Evolutionary conservation across 2,329 filamentous ascomycete species (phyloP).

Genomic region (Thielaviopsis euricoi): DNA sequence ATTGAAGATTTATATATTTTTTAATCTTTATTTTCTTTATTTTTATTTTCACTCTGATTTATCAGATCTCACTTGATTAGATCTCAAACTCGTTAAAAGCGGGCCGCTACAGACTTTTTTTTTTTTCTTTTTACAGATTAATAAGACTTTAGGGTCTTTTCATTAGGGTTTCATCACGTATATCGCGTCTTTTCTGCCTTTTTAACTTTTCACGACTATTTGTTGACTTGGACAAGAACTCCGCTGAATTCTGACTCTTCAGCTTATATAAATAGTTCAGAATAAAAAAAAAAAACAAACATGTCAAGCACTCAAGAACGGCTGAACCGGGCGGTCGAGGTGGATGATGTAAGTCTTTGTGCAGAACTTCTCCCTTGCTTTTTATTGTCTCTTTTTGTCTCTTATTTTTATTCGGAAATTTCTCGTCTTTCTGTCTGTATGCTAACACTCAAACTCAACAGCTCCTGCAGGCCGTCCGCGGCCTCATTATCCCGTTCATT

Average conservation of each 20-base stretch:
- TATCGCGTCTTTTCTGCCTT: neutral
- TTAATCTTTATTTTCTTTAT: neutral
- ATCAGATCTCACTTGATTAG: neutral
- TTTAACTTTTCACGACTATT: neutral
- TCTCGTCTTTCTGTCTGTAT: neutral
- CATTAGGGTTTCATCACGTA: neutral
- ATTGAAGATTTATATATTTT: neutral
- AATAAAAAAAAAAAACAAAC: neutral
- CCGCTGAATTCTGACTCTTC: neutral
- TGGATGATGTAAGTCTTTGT: conserved; percentile 26
- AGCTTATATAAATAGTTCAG: too few species aligned
- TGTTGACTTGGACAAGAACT: neutral
- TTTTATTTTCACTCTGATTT: neutral
- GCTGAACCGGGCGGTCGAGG: conserved; percentile 25
- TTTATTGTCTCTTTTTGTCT: neutral
- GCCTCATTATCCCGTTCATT: conserved; percentile 55
- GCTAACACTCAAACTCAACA: conserved; percentile 20
- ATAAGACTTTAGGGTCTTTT: neutral
- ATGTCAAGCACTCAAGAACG: too few species aligned
- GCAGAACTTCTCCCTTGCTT: too few species aligned
- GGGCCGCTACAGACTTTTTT: too few species aligned
- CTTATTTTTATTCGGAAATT: too few species aligned
- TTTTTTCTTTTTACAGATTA: too few species aligned
- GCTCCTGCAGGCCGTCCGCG: conserved; percentile 52
- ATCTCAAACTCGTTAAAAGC: too few species aligned